Conservation (phyloP, 1,284 basidiomycete species). For the Schizophyllum amplum region DNA sequence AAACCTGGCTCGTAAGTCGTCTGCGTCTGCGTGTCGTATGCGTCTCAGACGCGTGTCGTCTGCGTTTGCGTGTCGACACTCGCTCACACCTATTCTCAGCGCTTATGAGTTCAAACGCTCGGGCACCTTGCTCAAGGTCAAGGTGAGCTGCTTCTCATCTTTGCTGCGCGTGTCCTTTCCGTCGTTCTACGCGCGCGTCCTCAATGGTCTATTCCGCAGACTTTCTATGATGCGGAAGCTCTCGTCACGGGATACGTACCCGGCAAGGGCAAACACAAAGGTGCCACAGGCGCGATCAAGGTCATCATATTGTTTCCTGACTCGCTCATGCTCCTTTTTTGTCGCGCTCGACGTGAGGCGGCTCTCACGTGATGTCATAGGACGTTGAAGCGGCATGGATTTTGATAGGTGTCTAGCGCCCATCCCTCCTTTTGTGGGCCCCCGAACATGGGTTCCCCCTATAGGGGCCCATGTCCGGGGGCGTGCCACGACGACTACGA, state of each 20-base stretch:
- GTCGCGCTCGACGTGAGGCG: too few relatives aligned
- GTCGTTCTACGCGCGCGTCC: too few relatives aligned
- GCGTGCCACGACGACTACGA: too few relatives aligned
- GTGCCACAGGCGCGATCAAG: constrained; percentile 45
- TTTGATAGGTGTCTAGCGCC: too few relatives aligned
- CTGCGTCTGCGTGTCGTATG: not conserved
- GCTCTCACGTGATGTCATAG: too few relatives aligned
- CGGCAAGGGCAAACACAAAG: constrained; percentile 48
- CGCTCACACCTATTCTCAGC: not conserved
- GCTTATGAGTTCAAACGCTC: constrained; percentile 49
- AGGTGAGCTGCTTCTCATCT: constrained; percentile 25
- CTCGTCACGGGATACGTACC: constrained; percentile 48
- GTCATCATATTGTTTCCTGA: constrained; percentile 36
- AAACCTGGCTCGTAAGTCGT: constrained; percentile 38
- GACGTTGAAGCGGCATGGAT: too few relatives aligned
- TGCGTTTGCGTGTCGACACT: too few relatives aligned
- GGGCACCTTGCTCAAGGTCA: constrained; percentile 51
- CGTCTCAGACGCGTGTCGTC: too few relatives aligned
- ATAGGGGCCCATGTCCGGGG: too few relatives aligned
- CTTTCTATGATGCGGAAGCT: constrained; percentile 63
- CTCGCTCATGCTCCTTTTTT: too few relatives aligned
- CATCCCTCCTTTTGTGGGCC: too few relatives aligned
- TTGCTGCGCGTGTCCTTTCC: not conserved
- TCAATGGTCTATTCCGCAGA: constrained; percentile 21
- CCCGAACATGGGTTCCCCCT: too few relatives aligned